Base-by-base conservation (phyloP, 306 rosid genomes). In the Malus fusca region DNA sequence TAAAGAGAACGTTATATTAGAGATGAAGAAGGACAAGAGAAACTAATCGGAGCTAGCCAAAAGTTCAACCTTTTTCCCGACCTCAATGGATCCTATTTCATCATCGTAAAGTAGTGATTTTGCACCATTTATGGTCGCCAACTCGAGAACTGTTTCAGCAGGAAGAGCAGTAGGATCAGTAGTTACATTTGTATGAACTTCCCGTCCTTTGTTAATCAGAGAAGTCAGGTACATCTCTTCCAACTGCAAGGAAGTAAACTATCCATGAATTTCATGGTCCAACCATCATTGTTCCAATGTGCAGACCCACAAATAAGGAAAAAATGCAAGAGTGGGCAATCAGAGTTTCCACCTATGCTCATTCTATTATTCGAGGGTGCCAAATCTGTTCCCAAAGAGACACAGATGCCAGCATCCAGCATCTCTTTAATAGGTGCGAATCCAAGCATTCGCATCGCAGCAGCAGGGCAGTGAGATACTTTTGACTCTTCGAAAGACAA, bases 381-480 rank as follows among this genome's bases (percentile, higher is more conserved):
- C 75, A 93, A 96, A 78, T 93, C 97, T 68, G 97, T 93, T 74
- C 98, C 97, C 78, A 26, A 91, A 46, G 97, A 93, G 88, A 93
- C 96, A 82, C 93, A 87, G 22, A 91, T 74, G 73, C 90, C 93
- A 77, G 98, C 88, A 76, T 83, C 85, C 37, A 89, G 92, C 98
- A 93, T 93, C 96, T 93, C 96, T 86, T 83, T 85, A 52, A 93
- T 79, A 25, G 96, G 98, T 43, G 93, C 97, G 87, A 91, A 93
- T 83, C 91, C 96, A 85, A 93, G 97, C 98, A 93, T 93, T 74
- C 91, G 78, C 97, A 93, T 93, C 75, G 97, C 97, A 77, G 97
- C 83, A 77, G 96, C 98, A 63, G 92, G 92, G 75, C 96, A 89
- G 77, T 93, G 93, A 85, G 98, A 93, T 56, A 89, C 91, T 3